Percentiles rank a stretch among this genome's conserved stretches.
These are phyloP conservation scores for Parachaetomium inaequale DNA, from an alignment of 495 filamentous ascomycete species.

Conservation along the genomic window DNA sequence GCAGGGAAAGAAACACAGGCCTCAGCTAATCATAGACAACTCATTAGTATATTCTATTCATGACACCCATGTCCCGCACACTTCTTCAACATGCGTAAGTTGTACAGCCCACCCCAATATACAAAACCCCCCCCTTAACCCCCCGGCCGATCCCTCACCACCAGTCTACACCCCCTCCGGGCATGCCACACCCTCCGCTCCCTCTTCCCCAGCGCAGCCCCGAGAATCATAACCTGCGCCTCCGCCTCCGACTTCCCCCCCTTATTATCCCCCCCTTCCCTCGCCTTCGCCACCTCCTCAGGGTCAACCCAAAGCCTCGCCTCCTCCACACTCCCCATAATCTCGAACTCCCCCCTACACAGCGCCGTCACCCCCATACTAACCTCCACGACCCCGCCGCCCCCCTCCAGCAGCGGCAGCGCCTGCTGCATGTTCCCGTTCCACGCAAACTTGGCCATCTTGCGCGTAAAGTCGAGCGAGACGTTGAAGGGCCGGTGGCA, in stretches of 20 bases:
- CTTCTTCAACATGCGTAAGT: background rate
- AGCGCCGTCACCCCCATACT: conserved; percentile 65
- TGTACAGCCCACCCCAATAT: background rate
- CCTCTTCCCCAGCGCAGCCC: conserved; percentile 52
- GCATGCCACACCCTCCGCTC: conserved; percentile 72
- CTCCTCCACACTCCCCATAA: conserved; percentile 80
- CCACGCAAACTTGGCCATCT: conserved; percentile 63
- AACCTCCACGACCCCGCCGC: conserved; percentile 52
- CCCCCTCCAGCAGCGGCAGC: conserved; percentile 57
- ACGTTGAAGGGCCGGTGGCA: conserved; percentile 67
- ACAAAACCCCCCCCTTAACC: background rate
- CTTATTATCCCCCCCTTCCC: conserved; percentile 37
- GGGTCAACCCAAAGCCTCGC: conserved; percentile 49
- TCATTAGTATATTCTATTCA: background rate
- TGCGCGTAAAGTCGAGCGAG: conserved; percentile 78
- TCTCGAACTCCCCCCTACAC: conserved; percentile 77
- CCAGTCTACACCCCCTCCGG: conserved; percentile 59
- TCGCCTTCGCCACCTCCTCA: conserved; percentile 61
- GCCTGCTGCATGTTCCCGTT: conserved; percentile 77
- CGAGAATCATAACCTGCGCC: conserved; percentile 52
- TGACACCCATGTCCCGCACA: background rate
- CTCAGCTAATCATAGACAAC: background rate
- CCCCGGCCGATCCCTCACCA: conserved; percentile 47
- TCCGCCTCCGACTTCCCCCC: conserved; percentile 35
- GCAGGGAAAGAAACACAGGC: background rate